Conservation (phyloP, 371 early-diverging fungal species). For the Mortierella sp. region DNA sequence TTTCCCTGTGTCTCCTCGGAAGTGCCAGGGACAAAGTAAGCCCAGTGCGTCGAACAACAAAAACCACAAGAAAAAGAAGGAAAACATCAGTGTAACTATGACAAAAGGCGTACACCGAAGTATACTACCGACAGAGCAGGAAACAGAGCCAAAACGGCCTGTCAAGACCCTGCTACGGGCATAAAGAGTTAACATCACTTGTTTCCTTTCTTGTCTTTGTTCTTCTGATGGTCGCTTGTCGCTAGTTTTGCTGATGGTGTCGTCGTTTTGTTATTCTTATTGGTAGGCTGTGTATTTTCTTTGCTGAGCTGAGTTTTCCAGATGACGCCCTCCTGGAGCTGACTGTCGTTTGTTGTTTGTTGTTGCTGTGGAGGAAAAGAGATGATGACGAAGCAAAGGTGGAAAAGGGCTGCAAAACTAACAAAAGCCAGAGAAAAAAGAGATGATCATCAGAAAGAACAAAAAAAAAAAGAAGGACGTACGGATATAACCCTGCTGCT, state of each 20-base stretch:
- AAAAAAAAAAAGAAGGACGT: slow-evolving; percentile 58
- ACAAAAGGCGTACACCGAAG: slow-evolving; percentile 61
- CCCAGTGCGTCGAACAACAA: slow-evolving; percentile 6
- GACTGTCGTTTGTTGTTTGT: neutral
- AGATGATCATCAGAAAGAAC: neutral
- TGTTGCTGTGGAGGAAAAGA: neutral
- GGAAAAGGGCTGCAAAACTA: neutral
- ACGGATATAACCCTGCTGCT: slow-evolving; percentile 81
- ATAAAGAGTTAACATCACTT: slow-evolving; percentile 54
- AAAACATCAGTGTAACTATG: slow-evolving; percentile 80
- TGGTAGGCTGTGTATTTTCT: slow-evolving; percentile 8
- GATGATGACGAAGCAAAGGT: neutral
- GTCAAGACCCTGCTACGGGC: slow-evolving; percentile 47
- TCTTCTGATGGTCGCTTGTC: neutral
- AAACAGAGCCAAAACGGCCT: slow-evolving; percentile 57
- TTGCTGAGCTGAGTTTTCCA: neutral
- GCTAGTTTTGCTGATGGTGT: neutral
- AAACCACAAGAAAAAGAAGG: neutral
- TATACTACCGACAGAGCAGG: slow-evolving; percentile 48
- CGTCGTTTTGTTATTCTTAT: slow-evolving; percentile 19
- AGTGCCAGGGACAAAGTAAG: neutral
- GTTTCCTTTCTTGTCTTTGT: slow-evolving; percentile 8
- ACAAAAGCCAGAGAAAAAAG: neutral
- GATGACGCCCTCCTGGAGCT: neutral
- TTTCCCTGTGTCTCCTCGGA: neutral